Percentiles rank a stretch among this genome's conserved stretches.
Evolutionary conservation across 495 filamentous ascomycete genomes (phyloP).

Genomic region (Tuber calosporum): DNA sequence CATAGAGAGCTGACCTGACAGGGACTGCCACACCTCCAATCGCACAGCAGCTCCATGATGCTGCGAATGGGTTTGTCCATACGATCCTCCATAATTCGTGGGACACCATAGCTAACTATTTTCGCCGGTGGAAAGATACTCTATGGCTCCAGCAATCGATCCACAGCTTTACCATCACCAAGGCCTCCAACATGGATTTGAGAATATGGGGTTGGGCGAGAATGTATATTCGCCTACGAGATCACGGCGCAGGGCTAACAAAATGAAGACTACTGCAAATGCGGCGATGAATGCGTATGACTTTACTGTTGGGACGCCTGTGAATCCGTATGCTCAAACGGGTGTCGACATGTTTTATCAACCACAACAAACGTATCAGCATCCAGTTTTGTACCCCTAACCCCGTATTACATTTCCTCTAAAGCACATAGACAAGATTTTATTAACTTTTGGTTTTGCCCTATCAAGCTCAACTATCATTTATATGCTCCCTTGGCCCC

Average conservation of each 20-base stretch:
- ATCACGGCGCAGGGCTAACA: conserved; percentile 42
- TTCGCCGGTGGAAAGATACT: conserved; percentile 20
- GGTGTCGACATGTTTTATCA: conserved; percentile 46
- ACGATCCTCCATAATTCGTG: neutral
- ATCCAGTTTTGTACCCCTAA: conserved; percentile 55
- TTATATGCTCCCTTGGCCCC: conserved; percentile 84
- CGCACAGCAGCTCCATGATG: conserved; percentile 34
- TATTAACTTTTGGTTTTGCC: conserved; percentile 21
- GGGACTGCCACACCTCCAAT: conserved; percentile 44
- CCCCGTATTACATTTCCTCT: neutral
- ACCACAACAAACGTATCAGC: conserved; percentile 51
- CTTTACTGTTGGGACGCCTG: conserved; percentile 44
- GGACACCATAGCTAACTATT: conserved; percentile 17
- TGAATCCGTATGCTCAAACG: conserved; percentile 54
- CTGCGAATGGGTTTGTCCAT: conserved; percentile 35
- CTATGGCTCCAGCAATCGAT: conserved; percentile 34
- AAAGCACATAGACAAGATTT: conserved; percentile 11
- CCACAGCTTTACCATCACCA: conserved; percentile 37
- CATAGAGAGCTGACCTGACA: conserved; percentile 35
- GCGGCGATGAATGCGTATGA: conserved; percentile 34
- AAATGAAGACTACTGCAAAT: conserved; percentile 40
- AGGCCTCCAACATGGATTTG: conserved; percentile 40
- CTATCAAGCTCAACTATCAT: conserved; percentile 65
- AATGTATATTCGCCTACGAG: conserved; percentile 43
- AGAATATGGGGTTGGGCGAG: conserved; percentile 40